Percentiles rank a stretch among this genome's conserved stretches.
phyloP scores from a whole-genome alignment of 805 yeast species.

The Yarrowia sp. region DNA sequence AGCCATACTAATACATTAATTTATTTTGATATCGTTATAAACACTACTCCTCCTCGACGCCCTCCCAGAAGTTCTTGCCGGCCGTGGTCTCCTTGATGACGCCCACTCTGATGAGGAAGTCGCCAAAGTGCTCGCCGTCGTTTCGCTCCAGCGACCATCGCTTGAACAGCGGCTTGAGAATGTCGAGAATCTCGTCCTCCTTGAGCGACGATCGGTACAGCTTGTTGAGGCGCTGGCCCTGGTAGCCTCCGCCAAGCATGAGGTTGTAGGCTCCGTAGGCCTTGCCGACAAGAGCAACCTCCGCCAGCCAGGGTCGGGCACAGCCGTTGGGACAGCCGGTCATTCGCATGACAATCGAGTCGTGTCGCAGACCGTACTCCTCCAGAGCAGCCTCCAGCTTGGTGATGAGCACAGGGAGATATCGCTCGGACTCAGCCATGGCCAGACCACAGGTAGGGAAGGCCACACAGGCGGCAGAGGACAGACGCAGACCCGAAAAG shows the following conservation, averaged over 20 bases:
- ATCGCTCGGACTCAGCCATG: slow-evolving; percentile 97
- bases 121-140: slow-evolving; percentile 94
- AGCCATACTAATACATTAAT: slow-evolving; percentile 10
- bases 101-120: slow-evolving; percentile 83
- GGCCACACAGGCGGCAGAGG: slow-evolving; percentile 96
- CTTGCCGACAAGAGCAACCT: slow-evolving; percentile 91
- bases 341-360: slow-evolving; percentile 95
- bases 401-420: slow-evolving; percentile 74
- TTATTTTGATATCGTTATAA: not conserved
- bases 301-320: slow-evolving; percentile 98
- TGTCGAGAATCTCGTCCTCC: slow-evolving; percentile 80
- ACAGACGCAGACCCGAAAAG: slow-evolving; percentile 78
- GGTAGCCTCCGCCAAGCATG: slow-evolving; percentile 94
- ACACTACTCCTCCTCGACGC: slow-evolving; percentile 74
- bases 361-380: slow-evolving; percentile 90
- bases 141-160: slow-evolving; percentile 90
- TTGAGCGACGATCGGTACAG: slow-evolving; percentile 81
- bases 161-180: slow-evolving; percentile 82
- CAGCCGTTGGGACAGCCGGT: slow-evolving; percentile 99
- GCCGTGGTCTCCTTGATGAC: slow-evolving; percentile 83
- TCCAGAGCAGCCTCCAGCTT: slow-evolving; percentile 85
- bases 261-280: slow-evolving; percentile 91
- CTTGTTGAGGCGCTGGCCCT: slow-evolving; percentile 90
- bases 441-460: slow-evolving; percentile 99
- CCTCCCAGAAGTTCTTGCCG: slow-evolving; percentile 94